These are phyloP conservation scores for Citrus sp. DNA, from an alignment of 345 rosid genomes.

Conservation along the genomic window DNA sequence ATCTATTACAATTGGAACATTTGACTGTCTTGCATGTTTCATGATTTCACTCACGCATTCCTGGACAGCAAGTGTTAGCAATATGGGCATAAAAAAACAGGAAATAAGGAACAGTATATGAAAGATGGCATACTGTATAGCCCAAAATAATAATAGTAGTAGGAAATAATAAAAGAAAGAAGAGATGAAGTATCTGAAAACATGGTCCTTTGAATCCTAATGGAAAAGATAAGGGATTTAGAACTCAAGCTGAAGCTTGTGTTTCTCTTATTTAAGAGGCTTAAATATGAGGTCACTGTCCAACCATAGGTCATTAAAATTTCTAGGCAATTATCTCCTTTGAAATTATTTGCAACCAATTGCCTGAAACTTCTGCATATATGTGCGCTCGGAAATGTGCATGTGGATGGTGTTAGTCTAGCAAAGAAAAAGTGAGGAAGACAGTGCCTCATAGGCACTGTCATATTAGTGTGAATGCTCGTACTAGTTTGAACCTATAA, in stretches of 20 bases:
- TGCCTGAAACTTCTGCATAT: background rate
- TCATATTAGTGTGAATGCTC: too few relatives aligned
- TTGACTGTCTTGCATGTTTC: constrained; percentile 60
- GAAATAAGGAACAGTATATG: background rate
- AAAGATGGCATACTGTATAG: background rate
- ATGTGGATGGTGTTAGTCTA: background rate
- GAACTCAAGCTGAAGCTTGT: background rate
- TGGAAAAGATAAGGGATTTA: background rate
- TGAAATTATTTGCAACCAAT: background rate
- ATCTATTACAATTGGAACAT: constrained; percentile 79
- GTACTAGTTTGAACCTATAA: background rate
- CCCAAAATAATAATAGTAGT: background rate
- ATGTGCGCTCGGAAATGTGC: background rate
- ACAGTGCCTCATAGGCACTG: background rate
- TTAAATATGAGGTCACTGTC: too few relatives aligned
- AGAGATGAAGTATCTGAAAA: background rate
- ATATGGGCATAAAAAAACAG: background rate
- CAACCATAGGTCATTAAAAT: too few relatives aligned
- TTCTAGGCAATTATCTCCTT: background rate
- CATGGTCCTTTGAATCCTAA: background rate
- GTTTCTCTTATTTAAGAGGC: too few relatives aligned
- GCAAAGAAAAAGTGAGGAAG: background rate
- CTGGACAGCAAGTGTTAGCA: constrained; percentile 33
- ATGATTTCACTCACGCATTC: constrained; percentile 77
- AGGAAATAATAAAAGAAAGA: too few relatives aligned